Evolutionary conservation across 2,329 filamentous ascomycete genomes (phyloP).

Genomic region (Cercospora beticola): DNA sequence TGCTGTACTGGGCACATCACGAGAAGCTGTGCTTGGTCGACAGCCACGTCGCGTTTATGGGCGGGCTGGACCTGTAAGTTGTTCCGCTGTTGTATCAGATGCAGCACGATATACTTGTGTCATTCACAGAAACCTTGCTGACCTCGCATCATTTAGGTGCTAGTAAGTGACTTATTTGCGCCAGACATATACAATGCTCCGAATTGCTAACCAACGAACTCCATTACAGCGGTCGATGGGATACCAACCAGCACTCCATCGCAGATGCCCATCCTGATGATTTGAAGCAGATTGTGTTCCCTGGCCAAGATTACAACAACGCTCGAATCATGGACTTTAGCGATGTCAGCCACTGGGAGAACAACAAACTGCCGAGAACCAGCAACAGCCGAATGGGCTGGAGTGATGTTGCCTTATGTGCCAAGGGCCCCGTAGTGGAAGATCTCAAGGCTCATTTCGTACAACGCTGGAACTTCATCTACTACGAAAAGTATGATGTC

Average conservation of each 20-base stretch:
- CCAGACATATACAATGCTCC: not conserved
- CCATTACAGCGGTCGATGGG: conserved; percentile 73
- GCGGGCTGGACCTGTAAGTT: conserved; percentile 73
- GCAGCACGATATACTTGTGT: not conserved
- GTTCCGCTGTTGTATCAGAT: not conserved
- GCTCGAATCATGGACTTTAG: conserved; percentile 78
- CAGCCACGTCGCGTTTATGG: conserved; percentile 81
- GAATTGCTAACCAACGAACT: not conserved
- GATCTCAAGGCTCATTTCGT: conserved; percentile 77
- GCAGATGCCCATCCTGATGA: conserved; percentile 79
- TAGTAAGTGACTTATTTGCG: not conserved
- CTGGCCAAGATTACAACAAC: conserved; percentile 92
- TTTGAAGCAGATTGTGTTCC: conserved; percentile 73
- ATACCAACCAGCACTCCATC: conserved; percentile 79
- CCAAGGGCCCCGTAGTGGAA: conserved; percentile 71
- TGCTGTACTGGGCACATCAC: conserved; percentile 90
- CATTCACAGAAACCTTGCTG: not conserved
- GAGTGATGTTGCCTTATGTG: conserved; percentile 79
- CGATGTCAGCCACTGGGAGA: conserved; percentile 75
- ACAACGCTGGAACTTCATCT: conserved; percentile 92
- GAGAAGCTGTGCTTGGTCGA: conserved; percentile 88
- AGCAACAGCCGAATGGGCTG: conserved; percentile 82
- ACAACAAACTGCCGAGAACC: conserved; percentile 78
- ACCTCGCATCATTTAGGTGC: not conserved
- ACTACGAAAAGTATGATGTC: conserved; percentile 72